Conservation (phyloP, 2,329 filamentous ascomycete species). For the Stemphylium lycopersici region DNA sequence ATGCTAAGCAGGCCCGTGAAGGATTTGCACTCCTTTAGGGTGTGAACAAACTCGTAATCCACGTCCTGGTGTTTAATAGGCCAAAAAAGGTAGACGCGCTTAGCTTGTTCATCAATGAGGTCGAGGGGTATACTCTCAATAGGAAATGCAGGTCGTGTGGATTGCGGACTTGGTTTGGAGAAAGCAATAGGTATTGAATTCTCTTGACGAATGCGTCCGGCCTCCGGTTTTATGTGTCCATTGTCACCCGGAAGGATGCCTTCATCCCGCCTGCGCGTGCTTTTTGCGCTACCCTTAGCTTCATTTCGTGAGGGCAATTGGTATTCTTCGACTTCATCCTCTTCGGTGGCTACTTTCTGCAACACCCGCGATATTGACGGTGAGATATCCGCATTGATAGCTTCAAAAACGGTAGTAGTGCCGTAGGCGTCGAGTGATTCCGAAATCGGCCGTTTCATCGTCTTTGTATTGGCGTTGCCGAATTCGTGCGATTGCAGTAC, state of each 20-base stretch:
- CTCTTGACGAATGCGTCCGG: not conserved
- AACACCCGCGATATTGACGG: not conserved
- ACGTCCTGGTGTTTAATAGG: slow-evolving; percentile 8
- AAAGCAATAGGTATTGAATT: not conserved
- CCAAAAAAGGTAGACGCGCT: slow-evolving; percentile 15
- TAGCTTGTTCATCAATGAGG: slow-evolving; percentile 16
- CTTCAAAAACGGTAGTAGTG: not conserved
- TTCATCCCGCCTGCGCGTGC: not conserved
- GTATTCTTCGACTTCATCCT: not conserved
- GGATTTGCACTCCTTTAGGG: slow-evolving; percentile 12
- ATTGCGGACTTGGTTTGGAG: not conserved
- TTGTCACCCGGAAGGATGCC: too few species aligned
- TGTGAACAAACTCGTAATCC: slow-evolving; percentile 11
- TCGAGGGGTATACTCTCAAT: not conserved
- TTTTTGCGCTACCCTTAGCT: not conserved
- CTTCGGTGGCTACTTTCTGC: not conserved
- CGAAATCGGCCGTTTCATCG: not conserved
- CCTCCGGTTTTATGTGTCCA: not conserved
- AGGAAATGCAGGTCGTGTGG: not conserved
- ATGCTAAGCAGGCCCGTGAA: slow-evolving; percentile 11
- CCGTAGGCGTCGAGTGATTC: not conserved
- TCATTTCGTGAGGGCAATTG: not conserved
- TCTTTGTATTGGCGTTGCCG: not conserved
- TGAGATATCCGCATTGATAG: not conserved
- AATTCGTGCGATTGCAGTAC: slow-evolving; percentile 3